Base-by-base conservation (phyloP, 2,329 filamentous ascomycete genomes). In the Epichloe amarillans region DNA sequence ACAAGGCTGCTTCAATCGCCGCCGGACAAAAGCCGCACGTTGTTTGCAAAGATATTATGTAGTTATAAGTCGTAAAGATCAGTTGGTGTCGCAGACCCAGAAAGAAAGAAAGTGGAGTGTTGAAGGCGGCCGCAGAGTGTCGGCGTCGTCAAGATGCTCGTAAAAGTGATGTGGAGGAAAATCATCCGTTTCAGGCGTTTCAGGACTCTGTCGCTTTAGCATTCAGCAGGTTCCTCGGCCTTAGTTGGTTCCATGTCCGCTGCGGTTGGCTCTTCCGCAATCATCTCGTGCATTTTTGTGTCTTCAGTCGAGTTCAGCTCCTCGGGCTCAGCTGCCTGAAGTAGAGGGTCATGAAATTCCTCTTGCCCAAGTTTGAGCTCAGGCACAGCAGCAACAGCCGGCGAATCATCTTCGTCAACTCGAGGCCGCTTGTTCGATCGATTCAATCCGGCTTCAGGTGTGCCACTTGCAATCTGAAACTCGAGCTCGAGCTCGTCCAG, bases 401-500 rank as follows among this genome's bases (percentile, higher is more conserved):
- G 33, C 14, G 21, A 15, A 15, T 33, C 46, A 14, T 53, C 45
- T 10, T 26, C 23, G 6, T 55, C 55, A 19, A 52, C 5, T n/a
- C 56, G 53, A 11, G 52, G 21, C 15, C 45, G 56, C 47, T 58
- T 58, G 36, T 41, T 52, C 12, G 49, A 50, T 36, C 52, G 54
- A 14, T 58, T 55, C 21, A 51, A 15, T 15, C 47, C 45, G 14
- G 23, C 54, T 14, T 53, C 56, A 3, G 53, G 26, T 7, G 54
- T 51, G 2, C 54, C 59, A 42, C 58, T 56, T 0, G 55, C 55
- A 6, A 60, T 67, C 49, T 70, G 72, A 1, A 76, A 62, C 63
- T 80, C 77, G 38, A 76, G 73, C 62, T 91, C 86, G 42, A 89
- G 71, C 57, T 94, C 87, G 52, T 87, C 84, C n/a, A 95, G 72